Base-by-base conservation (phyloP, 441 rosid genomes). In the Erysimum cheiri region DNA sequence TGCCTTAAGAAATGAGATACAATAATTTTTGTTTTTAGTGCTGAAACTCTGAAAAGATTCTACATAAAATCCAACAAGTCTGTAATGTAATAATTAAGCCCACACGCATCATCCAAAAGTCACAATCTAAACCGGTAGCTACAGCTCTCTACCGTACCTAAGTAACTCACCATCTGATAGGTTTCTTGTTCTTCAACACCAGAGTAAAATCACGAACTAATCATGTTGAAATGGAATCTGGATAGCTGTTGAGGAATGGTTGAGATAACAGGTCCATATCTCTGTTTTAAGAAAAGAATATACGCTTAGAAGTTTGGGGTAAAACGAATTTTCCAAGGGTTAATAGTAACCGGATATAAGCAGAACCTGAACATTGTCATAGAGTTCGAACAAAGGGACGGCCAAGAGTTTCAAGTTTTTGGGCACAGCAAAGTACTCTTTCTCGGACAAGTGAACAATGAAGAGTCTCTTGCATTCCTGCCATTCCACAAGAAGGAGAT, bases 181-280 rank as follows among this genome's bases (percentile, higher is more conserved):
- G 47, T 11, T 55, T 62, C 60, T 69, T 63, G 19, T 39, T 63
- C 59, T 74, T 47, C 33, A 31, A 37, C 64, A 44, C 64, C 43
- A 5, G n/a, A 39, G 74, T 58, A 22, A 41, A 54, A 69, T 94
- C 84, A 92, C 11, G 85, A 78, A 37, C 90, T 72, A 60, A 92
- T 87, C 99, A 95, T 95, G 76, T 90, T 92, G 90, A 95, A 92
- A 81, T 90, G 97, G 84, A 92, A 92, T 85, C 99, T 95, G 31
- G 99, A 95, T 47, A 95, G 98, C 79, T 95, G 99, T 82, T 92
- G 98, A 17, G 99, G 99, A 80, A 95, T 95, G 76, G 98, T 92
- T 49, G 98, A 95, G 67, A 92, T 95, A 24, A 95, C 97, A 1
- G 98, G 98, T 49, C 99, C 99, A 22, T 92, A 95, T 81, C 97